Evolutionary conservation across 768 basidiomycete species (phyloP), one percentile per base, ranked within the genome.

Genomic region (Boletus subcaerulescens): DNA sequence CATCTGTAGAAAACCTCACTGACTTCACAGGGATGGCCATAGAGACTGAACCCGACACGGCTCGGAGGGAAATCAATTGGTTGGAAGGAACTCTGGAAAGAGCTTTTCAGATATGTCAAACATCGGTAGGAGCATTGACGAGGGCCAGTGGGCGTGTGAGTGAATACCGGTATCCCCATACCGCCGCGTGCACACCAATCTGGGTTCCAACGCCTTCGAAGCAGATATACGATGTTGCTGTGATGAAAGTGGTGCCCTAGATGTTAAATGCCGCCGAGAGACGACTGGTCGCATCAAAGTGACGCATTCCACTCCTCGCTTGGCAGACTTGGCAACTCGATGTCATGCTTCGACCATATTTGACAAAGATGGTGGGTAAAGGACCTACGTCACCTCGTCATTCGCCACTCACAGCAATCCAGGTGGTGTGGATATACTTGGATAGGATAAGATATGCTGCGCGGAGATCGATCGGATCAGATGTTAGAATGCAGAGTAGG

Each of bases 331-430:
- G n/a, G 35, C 17, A 15, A 15, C 17, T 39, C n/a, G 36, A 35
- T 40, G 26, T 8, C 32, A 13, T 11, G 33, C 4, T 33, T 14
- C 14, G 33, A 5, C 12, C 33, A 13, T 42, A 45, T 13, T 14
- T 38, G 42, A 48, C 52, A 45, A 52, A 15, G 31, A 26, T 51
- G 45, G 48, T 56, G 57, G 50, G 55, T 31, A 36, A 22, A 51
- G 65, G 65, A 68, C 65, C 65, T 45, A 64, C 1, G 61, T 52
- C 66, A 67, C 66, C 64, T 51, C 13, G 41, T 52, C 49, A 66
- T 64, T 22, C 32, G 24, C 40, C 26, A 24, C 44, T 20, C 49
- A 45, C 53, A 53, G 32, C 44, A 26, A 50, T 22, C 17, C 50
- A 26, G 41, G 29, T 66, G 58, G 63, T 55, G 48, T 60, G 53